phyloP scores from a whole-genome alignment of 163 green algal species.

The Prototheca stagnorum region DNA sequence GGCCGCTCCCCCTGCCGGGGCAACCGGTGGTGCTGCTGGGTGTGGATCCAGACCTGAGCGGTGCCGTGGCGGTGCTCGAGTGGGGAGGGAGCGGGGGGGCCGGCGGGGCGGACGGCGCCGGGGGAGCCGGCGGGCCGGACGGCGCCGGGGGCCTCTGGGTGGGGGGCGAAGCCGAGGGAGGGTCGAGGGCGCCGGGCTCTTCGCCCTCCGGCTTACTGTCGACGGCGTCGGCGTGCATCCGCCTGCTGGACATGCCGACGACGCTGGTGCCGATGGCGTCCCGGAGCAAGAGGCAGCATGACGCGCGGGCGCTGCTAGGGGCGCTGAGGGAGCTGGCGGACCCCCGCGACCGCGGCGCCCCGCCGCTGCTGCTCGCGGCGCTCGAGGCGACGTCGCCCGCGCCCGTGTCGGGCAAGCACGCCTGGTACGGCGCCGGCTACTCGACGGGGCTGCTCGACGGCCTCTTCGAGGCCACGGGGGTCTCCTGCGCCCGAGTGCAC shows the following conservation, averaged over 20 bases:
- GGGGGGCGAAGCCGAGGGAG: neutral
- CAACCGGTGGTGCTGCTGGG: conserved; percentile 28
- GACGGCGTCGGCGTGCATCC: neutral
- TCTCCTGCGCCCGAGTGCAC: conserved; percentile 10
- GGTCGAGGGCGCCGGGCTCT: neutral
- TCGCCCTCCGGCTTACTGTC: neutral
- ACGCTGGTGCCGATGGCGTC: neutral
- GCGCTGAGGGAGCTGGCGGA: no score
- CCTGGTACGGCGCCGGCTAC: conserved; percentile 10
- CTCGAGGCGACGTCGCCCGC: conserved; percentile 15
- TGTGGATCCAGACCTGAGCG: conserved; percentile 30
- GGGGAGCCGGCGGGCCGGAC: no score
- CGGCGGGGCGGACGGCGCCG: no score
- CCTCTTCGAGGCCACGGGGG: neutral
- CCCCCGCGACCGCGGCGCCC: no score
- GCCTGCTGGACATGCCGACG: neutral
- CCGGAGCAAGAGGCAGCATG: neutral
- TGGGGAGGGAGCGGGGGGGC: no score
- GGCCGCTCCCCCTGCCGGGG: no score
- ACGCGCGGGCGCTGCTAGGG: no score
- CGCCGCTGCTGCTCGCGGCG: conserved; percentile 4
- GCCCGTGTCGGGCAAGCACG: conserved; percentile 16
- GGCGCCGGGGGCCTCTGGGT: neutral
- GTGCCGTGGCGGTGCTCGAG: conserved; percentile 23
- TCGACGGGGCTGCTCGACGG: conserved; percentile 1